Evolutionary conservation across 768 basidiomycete genomes (phyloP).

Genomic region (Serendipita sp.): DNA sequence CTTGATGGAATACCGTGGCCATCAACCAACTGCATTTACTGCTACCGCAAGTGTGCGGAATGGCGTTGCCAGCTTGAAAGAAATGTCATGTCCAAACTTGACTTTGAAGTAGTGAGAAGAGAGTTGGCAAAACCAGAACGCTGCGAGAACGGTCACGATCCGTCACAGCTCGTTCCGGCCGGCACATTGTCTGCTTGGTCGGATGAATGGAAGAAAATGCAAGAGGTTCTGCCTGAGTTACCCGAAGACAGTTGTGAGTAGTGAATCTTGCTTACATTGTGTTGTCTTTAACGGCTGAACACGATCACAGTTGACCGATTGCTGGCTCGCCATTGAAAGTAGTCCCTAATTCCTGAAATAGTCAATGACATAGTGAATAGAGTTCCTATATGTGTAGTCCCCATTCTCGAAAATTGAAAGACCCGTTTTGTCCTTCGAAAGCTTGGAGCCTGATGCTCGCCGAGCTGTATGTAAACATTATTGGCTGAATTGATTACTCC

Average conservation of each 20-base stretch:
- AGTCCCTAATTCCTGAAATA: not conserved
- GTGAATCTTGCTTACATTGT: not conserved
- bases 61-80: not conserved
- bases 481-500: no score
- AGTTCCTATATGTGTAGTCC: not conserved
- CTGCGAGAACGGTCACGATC: not conserved
- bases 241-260: no score
- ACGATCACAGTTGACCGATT: not conserved
- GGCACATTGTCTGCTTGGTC: not conserved
- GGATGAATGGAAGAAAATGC: not conserved
- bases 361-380: not conserved
- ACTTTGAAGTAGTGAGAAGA: not conserved
- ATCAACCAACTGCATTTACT: not conserved
- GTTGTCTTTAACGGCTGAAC: not conserved
- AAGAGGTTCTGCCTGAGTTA: not conserved
- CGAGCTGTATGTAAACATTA: no score
- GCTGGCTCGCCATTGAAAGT: not conserved
- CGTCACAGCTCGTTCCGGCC: not conserved
- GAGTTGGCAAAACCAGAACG: not conserved
- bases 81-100: not conserved
- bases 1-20: not conserved
- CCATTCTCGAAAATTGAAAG: not conserved
- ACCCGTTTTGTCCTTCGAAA: not conserved
- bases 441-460: no score
- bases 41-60: not conserved